phyloP scores from a whole-genome alignment of 2,329 filamentous ascomycete species.

The Plectosphaerella plurivora region DNA sequence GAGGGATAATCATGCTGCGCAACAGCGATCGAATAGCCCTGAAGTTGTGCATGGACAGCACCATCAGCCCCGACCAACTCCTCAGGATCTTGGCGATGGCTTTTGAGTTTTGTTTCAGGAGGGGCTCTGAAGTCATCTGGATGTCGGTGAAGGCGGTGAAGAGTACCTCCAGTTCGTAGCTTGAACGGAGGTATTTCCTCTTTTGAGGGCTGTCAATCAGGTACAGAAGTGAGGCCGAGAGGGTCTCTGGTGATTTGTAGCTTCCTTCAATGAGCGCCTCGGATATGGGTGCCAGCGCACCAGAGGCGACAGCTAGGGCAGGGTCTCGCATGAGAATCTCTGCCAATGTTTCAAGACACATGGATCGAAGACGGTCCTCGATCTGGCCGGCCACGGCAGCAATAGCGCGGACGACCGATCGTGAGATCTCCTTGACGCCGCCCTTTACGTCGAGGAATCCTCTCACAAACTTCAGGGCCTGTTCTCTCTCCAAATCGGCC shows the following conservation, averaged over 20 bases:
- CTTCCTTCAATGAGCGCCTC: constrained; percentile 86
- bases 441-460: constrained; percentile 95
- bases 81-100: constrained; percentile 90
- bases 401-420: constrained; percentile 81
- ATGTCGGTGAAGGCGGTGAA: constrained; percentile 94
- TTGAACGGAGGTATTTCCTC: constrained; percentile 77
- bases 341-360: constrained; percentile 87
- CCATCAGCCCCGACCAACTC: constrained; percentile 90
- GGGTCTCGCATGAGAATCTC: constrained; percentile 89
- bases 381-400: constrained; percentile 85
- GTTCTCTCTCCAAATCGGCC: constrained; percentile 93
- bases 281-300: constrained; percentile 82
- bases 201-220: constrained; percentile 80
- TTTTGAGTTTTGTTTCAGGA: constrained; percentile 81
- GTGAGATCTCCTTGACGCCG: constrained; percentile 81
- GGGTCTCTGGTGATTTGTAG: constrained; percentile 87
- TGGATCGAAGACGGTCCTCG: constrained; percentile 82
- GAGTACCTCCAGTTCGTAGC: constrained; percentile 82
- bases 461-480: constrained; percentile 92
- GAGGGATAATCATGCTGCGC: constrained; percentile 57
- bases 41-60: constrained; percentile 83
- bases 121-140: constrained; percentile 50
- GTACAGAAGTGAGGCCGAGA: constrained; percentile 84
- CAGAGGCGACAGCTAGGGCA: constrained; percentile 72
- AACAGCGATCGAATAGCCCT: constrained; percentile 75